These are phyloP conservation scores for Xylaria intraflava DNA, from an alignment of 495 filamentous ascomycete species.

Conservation along the genomic window DNA sequence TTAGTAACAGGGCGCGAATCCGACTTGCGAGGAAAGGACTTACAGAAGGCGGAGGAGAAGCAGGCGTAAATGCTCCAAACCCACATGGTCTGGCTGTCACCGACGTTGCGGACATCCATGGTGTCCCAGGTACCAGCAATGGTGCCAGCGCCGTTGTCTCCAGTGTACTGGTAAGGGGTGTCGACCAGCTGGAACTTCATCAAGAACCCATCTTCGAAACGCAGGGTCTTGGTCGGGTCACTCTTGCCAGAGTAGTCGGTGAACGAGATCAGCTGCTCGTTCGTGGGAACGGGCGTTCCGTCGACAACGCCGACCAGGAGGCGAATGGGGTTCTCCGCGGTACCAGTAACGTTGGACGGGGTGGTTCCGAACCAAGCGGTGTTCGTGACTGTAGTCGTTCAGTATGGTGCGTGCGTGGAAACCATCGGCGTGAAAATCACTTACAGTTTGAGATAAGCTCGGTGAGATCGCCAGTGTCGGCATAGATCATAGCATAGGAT, in stretches of 20 bases:
- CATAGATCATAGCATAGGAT: neutral
- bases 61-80: neutral
- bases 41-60: neutral
- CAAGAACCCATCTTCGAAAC: neutral
- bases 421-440: neutral
- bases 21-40: neutral
- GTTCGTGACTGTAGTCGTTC: neutral
- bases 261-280: neutral
- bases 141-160: neutral
- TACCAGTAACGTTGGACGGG: neutral
- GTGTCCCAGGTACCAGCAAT: neutral
- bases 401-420: neutral
- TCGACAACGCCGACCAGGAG: neutral
- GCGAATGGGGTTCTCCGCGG: neutral
- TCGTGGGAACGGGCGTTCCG: neutral
- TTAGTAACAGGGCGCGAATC: neutral
- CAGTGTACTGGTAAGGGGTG: neutral
- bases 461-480: neutral
- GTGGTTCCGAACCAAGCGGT: neutral
- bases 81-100: neutral
- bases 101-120: neutral
- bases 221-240: neutral
- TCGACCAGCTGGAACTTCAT: neutral
- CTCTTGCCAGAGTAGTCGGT: neutral
- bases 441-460: neutral